These are phyloP conservation scores for Microdochium trichocladiopsis DNA, from an alignment of 2,329 filamentous ascomycete genomes.

Conservation along the genomic window DNA sequence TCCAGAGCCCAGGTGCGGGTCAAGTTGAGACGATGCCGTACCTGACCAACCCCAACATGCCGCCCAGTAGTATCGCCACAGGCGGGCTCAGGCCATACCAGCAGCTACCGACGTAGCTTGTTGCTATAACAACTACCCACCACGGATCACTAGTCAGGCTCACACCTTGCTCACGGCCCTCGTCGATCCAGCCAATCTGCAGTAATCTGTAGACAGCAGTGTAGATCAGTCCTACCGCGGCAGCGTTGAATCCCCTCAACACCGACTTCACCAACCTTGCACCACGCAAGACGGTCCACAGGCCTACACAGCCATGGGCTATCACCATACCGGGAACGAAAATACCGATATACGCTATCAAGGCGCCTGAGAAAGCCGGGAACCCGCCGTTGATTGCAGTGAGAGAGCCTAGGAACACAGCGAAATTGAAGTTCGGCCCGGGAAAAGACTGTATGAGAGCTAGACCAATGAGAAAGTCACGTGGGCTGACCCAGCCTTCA, in stretches of 20 bases:
- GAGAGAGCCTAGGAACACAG: conserved; percentile 48
- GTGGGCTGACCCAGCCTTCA: conserved; percentile 61
- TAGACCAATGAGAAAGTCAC: conserved; percentile 67
- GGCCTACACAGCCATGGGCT: conserved; percentile 42
- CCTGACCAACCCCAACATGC: conserved; percentile 20
- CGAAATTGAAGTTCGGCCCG: conserved; percentile 47
- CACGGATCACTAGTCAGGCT: conserved; percentile 52
- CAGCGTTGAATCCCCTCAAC: conserved; percentile 50
- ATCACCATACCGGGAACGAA: conserved; percentile 42
- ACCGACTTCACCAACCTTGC: conserved; percentile 38
- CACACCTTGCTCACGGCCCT: conserved; percentile 36
- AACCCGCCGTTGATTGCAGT: conserved; percentile 31
- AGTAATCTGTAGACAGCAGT: conserved; percentile 58
- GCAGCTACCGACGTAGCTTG: conserved; percentile 22
- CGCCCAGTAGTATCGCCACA: conserved; percentile 23
- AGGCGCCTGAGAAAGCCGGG: conserved; percentile 34
- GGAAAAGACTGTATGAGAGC: conserved; percentile 67
- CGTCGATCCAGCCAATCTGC: conserved; percentile 53
- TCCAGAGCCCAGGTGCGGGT: not conserved
- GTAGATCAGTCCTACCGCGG: conserved; percentile 54
- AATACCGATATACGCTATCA: conserved; percentile 45
- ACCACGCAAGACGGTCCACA: conserved; percentile 45
- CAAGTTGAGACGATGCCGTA: conserved; percentile 6
- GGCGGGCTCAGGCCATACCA: conserved; percentile 24
- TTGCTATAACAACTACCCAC: conserved; percentile 54